phyloP scores from a whole-genome alignment of 23 red algal genomes.

The Gracilaria caudata region DNA sequence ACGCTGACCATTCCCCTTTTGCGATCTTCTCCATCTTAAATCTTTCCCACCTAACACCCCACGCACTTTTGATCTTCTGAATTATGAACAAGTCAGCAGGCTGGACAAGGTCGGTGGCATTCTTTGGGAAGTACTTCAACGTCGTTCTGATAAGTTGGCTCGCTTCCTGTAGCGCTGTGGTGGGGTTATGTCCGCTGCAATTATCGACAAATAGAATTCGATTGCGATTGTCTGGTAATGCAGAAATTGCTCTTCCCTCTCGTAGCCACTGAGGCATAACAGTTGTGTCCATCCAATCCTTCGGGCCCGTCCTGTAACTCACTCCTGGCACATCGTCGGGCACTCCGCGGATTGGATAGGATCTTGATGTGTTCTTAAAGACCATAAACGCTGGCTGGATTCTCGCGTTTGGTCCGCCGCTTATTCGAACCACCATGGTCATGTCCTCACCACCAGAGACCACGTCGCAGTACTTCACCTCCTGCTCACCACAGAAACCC shows the following conservation, averaged over 20 bases:
- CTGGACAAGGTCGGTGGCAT: constrained; percentile 16
- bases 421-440: background rate
- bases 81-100: constrained; percentile 31
- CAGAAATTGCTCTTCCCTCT: background rate
- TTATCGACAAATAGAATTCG: background rate
- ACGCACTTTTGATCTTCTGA: constrained; percentile 25
- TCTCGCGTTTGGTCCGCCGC: background rate
- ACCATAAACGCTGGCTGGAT: background rate
- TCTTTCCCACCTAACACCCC: background rate
- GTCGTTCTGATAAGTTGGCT: background rate
- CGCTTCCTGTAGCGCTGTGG: background rate
- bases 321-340: background rate
- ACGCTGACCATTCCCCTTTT: background rate
- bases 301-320: constrained; percentile 8
- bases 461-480: background rate
- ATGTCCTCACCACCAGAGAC: background rate
- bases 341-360: background rate
- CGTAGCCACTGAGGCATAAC: background rate
- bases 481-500: background rate
- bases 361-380: background rate
- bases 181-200: background rate
- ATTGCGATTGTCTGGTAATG: background rate
- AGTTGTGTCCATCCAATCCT: constrained; percentile 4
- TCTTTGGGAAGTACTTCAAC: background rate
- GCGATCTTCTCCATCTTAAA: background rate